Evolutionary conservation across 2,329 filamentous ascomycete species (phyloP), one percentile per base, ranked within the genome.

Genomic region (Fusarium oligoseptatum): DNA sequence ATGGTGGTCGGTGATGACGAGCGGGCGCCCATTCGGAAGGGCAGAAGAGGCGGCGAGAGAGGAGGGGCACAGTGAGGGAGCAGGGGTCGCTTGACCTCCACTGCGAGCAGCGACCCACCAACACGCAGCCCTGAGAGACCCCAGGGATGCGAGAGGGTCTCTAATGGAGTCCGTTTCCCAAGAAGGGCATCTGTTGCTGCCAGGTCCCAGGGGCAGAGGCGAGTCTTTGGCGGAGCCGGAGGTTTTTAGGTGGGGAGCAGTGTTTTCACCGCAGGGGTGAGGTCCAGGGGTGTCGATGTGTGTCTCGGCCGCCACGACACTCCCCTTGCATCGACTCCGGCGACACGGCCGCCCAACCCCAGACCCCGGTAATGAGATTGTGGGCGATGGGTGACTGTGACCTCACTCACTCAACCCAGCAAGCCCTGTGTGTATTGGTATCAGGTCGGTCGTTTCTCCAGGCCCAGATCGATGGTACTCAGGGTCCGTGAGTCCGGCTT

Each of bases 121-220:
- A 66, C 36, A 39, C 68, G 61, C 65, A 68, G 64, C 63, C 66
- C 65, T 73, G 48, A 60, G 71, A 73, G 67, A 63, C 61, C 63
- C 66, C 63, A 64, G 67, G 70, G 67, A 66, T 66, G 62, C 61
- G 64, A 65, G 66, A 65, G 55, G 70, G 72, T 64, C 41, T 67
- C 29, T 24, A 60, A 43, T 74, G 62, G 62, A 63, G 58, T 55
- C 62, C 37, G 27, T 60, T 72, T 72, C 64, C 63, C 63, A 68
- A 75, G 60, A 70, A 60, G 66, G 67, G 66, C 60, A 73, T 66
- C 52, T 73, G 72, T 58, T 71, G 60, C 60, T 67, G 71, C 72
- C 70, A 71, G 73, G 70, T 62, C 71, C 71, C 76, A 76, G 73
- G 74, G 76, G 76, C 48, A 76, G 67, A 74, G 67, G 73, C 75